Evolutionary conservation across 345 rosid species (phyloP).

Genomic region (Clarkia xantiana): DNA sequence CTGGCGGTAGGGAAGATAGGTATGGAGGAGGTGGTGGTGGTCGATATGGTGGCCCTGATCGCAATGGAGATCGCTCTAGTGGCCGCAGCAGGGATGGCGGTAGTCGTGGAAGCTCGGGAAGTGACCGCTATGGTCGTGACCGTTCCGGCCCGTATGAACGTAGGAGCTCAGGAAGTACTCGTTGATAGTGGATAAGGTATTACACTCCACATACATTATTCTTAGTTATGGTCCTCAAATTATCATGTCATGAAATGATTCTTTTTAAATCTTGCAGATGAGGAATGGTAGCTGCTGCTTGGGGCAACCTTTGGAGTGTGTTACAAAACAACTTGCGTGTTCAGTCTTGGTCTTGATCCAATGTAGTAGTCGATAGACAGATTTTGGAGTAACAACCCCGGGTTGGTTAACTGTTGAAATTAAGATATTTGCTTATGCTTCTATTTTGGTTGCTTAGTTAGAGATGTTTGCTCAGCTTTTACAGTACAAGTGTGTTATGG

Average conservation of each 20-base stretch:
- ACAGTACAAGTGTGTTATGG: too few relatives aligned
- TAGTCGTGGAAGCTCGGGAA: constrained; percentile 56
- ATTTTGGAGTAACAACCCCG: too few relatives aligned
- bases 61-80: constrained; percentile 59
- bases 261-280: constrained; percentile 6
- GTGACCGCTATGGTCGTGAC: constrained; percentile 65
- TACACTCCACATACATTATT: too few relatives aligned
- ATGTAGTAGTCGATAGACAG: too few relatives aligned
- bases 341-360: too few relatives aligned
- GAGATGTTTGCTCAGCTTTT: too few relatives aligned
- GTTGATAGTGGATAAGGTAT: constrained; percentile 21
- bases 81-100: constrained; percentile 62
- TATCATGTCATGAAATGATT: neutral
- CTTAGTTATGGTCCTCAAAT: constrained; percentile 5
- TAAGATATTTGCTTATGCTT: too few relatives aligned
- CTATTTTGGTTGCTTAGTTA: too few relatives aligned
- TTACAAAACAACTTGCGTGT: too few relatives aligned
- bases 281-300: constrained; percentile 13
- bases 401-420: too few relatives aligned
- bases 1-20: constrained; percentile 15
- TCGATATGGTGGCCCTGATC: constrained; percentile 68
- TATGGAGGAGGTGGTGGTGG: constrained; percentile 40
- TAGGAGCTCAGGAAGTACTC: constrained; percentile 42
- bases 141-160: constrained; percentile 79
- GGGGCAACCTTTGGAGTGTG: constrained; percentile 17